These are phyloP conservation scores for Sphagnum contortum DNA, from an alignment of 225 moss, liverwort and hornwort species.

Conservation along the genomic window DNA sequence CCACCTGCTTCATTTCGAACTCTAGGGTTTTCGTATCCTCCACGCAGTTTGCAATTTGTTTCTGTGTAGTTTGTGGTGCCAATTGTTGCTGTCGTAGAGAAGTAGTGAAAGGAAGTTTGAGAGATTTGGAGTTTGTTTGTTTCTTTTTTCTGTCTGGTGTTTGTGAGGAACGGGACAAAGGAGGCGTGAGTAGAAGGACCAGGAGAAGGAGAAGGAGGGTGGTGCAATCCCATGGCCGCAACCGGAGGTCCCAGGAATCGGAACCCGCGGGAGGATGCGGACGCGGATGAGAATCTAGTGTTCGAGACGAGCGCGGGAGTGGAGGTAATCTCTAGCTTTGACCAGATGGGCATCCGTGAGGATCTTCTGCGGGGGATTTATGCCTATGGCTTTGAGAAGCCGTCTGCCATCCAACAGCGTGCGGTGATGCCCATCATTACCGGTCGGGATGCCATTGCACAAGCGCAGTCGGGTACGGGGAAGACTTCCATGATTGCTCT, in stretches of 20 bases:
- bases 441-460: constrained; percentile 84
- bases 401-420: constrained; percentile 80
- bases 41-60: too few relatives aligned
- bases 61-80: too few relatives aligned
- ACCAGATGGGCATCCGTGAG: constrained; percentile 79
- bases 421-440: constrained; percentile 91
- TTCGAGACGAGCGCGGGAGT: constrained; percentile 84
- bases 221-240: constrained; percentile 16
- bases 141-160: too few relatives aligned
- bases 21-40: too few relatives aligned
- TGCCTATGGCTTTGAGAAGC: constrained; percentile 84
- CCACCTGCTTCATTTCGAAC: too few relatives aligned
- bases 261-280: constrained; percentile 46
- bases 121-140: too few relatives aligned
- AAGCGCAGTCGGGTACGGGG: constrained; percentile 89
- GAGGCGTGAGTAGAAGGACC: too few relatives aligned
- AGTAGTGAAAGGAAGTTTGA: too few relatives aligned
- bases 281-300: constrained; percentile 70
- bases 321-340: constrained; percentile 77
- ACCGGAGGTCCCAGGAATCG: constrained; percentile 36
- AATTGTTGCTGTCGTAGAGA: too few relatives aligned
- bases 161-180: too few relatives aligned
- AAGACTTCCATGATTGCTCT: constrained; percentile 90
- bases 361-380: constrained; percentile 78
- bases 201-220: too few relatives aligned